Conservation (phyloP, 208 protist species). For the Acanthamoeba sp. region DNA sequence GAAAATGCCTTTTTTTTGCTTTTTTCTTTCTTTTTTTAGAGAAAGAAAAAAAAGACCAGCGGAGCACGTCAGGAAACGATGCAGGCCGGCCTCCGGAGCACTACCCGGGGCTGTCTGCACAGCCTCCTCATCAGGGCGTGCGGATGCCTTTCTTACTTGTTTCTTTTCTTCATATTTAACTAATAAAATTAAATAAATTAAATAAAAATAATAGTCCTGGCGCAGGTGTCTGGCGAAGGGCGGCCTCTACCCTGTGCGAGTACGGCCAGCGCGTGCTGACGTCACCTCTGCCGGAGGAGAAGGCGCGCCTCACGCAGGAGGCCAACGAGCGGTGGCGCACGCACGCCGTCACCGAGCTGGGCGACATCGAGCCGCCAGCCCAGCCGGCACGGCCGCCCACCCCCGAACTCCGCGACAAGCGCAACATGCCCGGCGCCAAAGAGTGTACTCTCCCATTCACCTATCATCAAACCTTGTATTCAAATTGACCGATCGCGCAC, state of each 20-base stretch:
- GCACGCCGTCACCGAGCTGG: background rate
- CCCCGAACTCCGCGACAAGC: slow-evolving; percentile 29
- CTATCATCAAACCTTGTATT: background rate
- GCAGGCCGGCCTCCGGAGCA: too few species aligned
- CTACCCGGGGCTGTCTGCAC: too few species aligned
- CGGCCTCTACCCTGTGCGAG: slow-evolving; percentile 7
- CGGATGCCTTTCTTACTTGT: background rate
- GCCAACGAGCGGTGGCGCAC: slow-evolving; percentile 23
- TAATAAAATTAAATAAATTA: background rate
- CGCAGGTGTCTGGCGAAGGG: background rate
- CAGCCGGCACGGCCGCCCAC: slow-evolving; percentile 9
- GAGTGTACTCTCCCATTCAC: background rate
- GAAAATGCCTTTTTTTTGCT: too few species aligned
- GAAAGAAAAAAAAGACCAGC: too few species aligned
- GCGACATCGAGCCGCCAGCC: background rate
- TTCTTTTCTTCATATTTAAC: background rate
- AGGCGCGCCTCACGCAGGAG: slow-evolving; percentile 28
- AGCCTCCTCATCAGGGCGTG: too few species aligned
- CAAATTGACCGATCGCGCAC: background rate
- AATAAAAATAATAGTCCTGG: background rate
- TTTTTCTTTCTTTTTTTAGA: too few species aligned
- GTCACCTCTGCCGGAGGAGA: background rate
- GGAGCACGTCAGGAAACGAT: too few species aligned
- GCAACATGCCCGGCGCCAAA: slow-evolving; percentile 31
- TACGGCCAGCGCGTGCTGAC: slow-evolving; percentile 31